A percentile compares a stretch with the other conserved stretches of the same genome.
Evolutionary conservation across 2,329 filamentous ascomycete genomes (phyloP).

Genomic region (Juglanconis sp.): DNA sequence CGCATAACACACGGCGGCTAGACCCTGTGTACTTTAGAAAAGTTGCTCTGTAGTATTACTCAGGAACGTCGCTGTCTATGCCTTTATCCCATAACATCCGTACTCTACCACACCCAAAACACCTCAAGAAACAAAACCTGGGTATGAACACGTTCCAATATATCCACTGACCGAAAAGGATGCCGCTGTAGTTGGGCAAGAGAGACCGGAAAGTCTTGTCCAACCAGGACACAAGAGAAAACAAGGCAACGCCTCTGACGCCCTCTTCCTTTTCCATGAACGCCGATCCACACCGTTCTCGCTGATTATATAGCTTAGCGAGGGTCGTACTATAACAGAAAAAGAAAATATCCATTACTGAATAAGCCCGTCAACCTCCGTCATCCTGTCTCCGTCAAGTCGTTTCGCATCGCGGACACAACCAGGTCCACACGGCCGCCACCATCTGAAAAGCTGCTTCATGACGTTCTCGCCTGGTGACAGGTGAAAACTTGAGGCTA

Average conservation of each 20-base stretch:
- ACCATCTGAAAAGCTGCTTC: conserved; percentile 4
- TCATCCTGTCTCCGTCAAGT: background rate
- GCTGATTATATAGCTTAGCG: background rate
- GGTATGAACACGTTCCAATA: background rate
- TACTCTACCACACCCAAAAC: background rate
- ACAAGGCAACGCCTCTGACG: background rate
- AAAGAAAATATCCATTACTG: background rate
- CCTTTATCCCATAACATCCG: background rate
- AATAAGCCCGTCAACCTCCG: background rate
- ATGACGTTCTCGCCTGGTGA: background rate
- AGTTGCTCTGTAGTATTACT: background rate
- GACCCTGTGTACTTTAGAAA: too few species aligned
- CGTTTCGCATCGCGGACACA: background rate
- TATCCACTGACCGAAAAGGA: background rate
- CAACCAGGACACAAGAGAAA: background rate
- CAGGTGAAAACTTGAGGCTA: background rate
- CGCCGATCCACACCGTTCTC: background rate
- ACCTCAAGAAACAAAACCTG: background rate
- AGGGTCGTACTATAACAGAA: background rate
- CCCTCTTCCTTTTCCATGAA: background rate
- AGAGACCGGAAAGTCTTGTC: background rate
- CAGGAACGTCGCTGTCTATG: background rate
- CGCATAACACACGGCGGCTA: too few species aligned
- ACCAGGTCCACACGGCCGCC: background rate
- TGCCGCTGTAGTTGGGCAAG: background rate